A percentile compares a stretch with the other conserved stretches of the same genome.
Conservation (phyloP, 2,329 filamentous ascomycete genomes). For the Exophiala aquamarina region DNA sequence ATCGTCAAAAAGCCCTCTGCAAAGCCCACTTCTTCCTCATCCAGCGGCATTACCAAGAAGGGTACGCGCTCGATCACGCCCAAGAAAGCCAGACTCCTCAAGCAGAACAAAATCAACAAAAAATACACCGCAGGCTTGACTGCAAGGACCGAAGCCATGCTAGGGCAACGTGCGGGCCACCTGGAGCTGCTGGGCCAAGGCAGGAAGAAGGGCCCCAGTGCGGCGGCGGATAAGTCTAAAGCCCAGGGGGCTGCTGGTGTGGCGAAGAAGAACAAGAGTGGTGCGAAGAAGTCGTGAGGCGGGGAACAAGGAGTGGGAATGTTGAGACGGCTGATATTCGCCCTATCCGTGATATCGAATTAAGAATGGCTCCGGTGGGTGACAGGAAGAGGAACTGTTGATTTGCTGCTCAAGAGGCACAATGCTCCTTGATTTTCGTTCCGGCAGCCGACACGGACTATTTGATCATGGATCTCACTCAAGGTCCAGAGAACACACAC, state of each 20-base stretch:
- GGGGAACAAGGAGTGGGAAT: too few species aligned
- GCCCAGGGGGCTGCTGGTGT: constrained; percentile 5
- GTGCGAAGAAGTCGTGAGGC: constrained; percentile 12
- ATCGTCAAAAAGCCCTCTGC: constrained; percentile 8
- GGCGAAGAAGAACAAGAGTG: constrained; percentile 15
- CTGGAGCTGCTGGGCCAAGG: constrained; percentile 66
- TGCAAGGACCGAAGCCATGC: constrained; percentile 64
- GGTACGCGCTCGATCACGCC: constrained; percentile 65
- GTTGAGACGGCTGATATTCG: too few species aligned
- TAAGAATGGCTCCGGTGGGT: too few species aligned
- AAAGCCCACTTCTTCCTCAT: neutral
- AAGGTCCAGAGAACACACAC: too few species aligned
- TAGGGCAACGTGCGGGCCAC: constrained; percentile 69
- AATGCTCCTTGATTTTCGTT: too few species aligned
- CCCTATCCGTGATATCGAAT: too few species aligned
- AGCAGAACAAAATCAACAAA: constrained; percentile 64
- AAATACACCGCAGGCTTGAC: constrained; percentile 64
- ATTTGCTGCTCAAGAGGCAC: too few species aligned
- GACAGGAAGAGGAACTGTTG: too few species aligned
- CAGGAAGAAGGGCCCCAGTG: constrained; percentile 55
- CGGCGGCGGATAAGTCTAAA: constrained; percentile 31
- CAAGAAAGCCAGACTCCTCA: constrained; percentile 61
- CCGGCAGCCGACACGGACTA: too few species aligned
- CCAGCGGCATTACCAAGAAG: constrained; percentile 51
- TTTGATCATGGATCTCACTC: too few species aligned